Evolutionary conservation across 495 filamentous ascomycete genomes (phyloP).

Genomic region (Aspergillus hancockii): DNA sequence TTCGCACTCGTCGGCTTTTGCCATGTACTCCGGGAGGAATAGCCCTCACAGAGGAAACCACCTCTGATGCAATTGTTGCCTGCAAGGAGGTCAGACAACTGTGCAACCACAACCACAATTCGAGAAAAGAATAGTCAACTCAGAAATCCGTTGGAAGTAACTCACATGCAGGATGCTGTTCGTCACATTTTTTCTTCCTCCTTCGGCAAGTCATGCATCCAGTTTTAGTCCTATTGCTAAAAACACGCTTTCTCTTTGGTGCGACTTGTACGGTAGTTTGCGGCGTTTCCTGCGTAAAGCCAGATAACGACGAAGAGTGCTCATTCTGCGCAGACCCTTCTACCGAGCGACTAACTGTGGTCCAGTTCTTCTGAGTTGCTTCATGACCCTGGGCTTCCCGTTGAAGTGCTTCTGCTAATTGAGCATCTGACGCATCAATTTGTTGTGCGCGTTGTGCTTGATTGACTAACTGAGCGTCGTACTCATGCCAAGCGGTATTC

Average conservation of each 20-base stretch:
- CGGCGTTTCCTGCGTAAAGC: slow-evolving; percentile 42
- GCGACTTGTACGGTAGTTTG: slow-evolving; percentile 60
- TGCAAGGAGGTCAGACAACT: slow-evolving; percentile 32
- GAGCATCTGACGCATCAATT: slow-evolving; percentile 52
- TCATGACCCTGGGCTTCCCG: slow-evolving; percentile 49
- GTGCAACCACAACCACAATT: slow-evolving; percentile 6
- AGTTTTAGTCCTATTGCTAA: slow-evolving; percentile 96
- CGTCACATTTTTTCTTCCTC: slow-evolving; percentile 98
- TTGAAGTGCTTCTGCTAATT: slow-evolving; percentile 52
- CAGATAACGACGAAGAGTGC: slow-evolving; percentile 35
- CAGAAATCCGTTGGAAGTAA: slow-evolving; percentile 12
- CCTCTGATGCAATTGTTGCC: slow-evolving; percentile 92
- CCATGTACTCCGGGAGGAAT: slow-evolving; percentile 76
- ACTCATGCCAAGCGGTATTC: slow-evolving; percentile 42
- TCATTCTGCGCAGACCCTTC: slow-evolving; percentile 35
- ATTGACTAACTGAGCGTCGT: slow-evolving; percentile 42
- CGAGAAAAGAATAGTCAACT: slow-evolving; percentile 17
- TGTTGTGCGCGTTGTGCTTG: slow-evolving; percentile 48
- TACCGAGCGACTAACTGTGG: slow-evolving; percentile 29
- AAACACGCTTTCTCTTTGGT: slow-evolving; percentile 81
- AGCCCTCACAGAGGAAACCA: slow-evolving; percentile 93
- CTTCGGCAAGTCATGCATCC: slow-evolving; percentile 93
- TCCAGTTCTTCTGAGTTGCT: slow-evolving; percentile 30
- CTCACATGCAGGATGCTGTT: slow-evolving; percentile 89
- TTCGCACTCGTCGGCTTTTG: slow-evolving; percentile 61